phyloP scores from a whole-genome alignment of 345 rosid species.

The Salix suchowensis region DNA sequence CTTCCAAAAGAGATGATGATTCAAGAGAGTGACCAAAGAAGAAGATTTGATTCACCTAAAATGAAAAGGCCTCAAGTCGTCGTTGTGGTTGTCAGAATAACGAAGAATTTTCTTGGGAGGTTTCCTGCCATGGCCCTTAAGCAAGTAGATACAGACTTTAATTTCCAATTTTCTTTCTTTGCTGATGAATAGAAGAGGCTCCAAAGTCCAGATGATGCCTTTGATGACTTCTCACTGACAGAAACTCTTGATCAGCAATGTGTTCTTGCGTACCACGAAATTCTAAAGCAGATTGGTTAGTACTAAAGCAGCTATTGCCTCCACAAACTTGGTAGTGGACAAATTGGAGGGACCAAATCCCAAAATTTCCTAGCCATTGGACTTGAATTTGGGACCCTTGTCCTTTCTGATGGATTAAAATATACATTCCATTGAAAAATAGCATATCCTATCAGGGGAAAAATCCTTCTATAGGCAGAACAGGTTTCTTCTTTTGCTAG shows the following conservation, averaged over 20 bases:
- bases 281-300: not conserved
- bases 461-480: not conserved
- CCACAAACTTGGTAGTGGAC: not conserved
- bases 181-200: not conserved
- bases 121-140: not conserved
- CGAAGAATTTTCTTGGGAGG: not conserved
- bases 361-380: not conserved
- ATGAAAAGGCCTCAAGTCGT: not conserved
- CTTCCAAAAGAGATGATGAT: not conserved
- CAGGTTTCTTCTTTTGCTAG: not conserved
- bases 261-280: not conserved
- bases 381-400: constrained; percentile 4
- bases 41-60: not conserved
- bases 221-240: not conserved
- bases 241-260: not conserved
- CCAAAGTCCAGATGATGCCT: not conserved
- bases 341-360: constrained; percentile 5
- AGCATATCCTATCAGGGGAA: not conserved
- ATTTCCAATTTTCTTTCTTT: not conserved
- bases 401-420: not conserved
- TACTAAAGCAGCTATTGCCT: not conserved
- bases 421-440: not conserved
- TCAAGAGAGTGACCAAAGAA: not conserved
- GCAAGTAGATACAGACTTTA: not conserved
- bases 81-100: not conserved